phyloP scores from a whole-genome alignment of 192 early-diverging fungal genomes.

The Backusella liffmaniae region DNA sequence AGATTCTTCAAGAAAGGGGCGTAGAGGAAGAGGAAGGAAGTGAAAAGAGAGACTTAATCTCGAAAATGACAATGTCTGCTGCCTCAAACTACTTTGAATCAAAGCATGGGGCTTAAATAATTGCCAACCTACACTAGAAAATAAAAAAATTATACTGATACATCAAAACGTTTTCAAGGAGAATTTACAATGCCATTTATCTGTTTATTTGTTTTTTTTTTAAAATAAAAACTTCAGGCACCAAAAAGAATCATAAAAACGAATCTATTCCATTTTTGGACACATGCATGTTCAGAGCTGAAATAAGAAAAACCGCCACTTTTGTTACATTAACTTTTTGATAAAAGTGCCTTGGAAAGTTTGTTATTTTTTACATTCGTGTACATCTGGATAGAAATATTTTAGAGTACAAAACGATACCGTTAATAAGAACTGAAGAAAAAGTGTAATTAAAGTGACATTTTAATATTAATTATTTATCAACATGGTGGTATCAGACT shows the following conservation, averaged over 20 bases:
- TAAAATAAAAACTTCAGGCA: background rate
- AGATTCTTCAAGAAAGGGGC: conserved; percentile 12
- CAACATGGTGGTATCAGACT: background rate
- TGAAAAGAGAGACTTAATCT: conserved; percentile 8
- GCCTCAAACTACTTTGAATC: conserved; percentile 17
- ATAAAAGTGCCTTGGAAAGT: background rate
- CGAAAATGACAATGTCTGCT: conserved; percentile 11
- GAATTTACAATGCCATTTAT: background rate
- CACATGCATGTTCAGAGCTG: background rate
- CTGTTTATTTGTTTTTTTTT: background rate
- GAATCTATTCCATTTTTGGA: background rate
- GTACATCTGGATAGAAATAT: background rate
- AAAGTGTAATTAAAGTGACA: no score
- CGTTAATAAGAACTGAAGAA: no score
- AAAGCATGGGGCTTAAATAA: conserved; percentile 16
- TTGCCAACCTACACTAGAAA: background rate
- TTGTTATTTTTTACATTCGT: background rate
- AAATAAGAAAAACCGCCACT: background rate
- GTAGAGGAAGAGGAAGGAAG: background rate
- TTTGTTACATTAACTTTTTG: background rate
- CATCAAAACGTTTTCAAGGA: background rate
- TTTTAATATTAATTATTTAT: no score
- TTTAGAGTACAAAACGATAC: background rate
- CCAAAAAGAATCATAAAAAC: background rate
- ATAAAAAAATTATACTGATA: background rate